phyloP scores from a whole-genome alignment of 2,329 filamentous ascomycete genomes.

The Colletotrichum sp. region DNA sequence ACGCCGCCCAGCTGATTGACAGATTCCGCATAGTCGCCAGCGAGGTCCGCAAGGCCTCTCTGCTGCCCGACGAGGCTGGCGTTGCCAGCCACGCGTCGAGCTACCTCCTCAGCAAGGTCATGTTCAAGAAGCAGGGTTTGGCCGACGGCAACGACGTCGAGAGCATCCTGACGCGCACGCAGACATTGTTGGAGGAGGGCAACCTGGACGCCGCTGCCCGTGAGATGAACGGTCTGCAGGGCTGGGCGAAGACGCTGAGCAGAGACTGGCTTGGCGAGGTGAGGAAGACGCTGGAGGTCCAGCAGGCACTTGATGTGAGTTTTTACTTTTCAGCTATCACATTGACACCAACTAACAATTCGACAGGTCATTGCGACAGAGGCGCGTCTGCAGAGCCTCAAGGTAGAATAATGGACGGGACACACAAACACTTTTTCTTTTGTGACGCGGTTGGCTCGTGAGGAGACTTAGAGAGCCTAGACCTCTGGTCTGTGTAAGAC shows the following conservation, averaged over 20 bases:
- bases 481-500: constrained; percentile 36
- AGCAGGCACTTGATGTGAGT: constrained; percentile 93
- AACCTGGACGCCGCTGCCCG: constrained; percentile 89
- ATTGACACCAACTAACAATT: neutral
- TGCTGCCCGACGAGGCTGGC: constrained; percentile 91
- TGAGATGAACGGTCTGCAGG: constrained; percentile 91
- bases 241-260: constrained; percentile 95
- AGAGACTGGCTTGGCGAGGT: constrained; percentile 93
- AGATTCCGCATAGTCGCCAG: constrained; percentile 91
- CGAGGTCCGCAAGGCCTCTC: constrained; percentile 92
- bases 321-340: neutral
- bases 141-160: constrained; percentile 90
- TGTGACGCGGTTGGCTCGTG: constrained; percentile 35
- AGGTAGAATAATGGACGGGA: constrained; percentile 67
- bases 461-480: constrained; percentile 27
- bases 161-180: constrained; percentile 87
- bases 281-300: constrained; percentile 90
- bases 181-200: constrained; percentile 90
- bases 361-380: constrained; percentile 84
- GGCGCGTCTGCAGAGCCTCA: constrained; percentile 85
- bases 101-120: constrained; percentile 86
- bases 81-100: constrained; percentile 93
- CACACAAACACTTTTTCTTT: constrained; percentile 32
- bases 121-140: constrained; percentile 93
- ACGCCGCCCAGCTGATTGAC: constrained; percentile 85